Percentiles rank a stretch among this genome's conserved stretches.
Conservation (phyloP, 2,329 filamentous ascomycete species). For the Paraconiothyrium brasiliense region DNA sequence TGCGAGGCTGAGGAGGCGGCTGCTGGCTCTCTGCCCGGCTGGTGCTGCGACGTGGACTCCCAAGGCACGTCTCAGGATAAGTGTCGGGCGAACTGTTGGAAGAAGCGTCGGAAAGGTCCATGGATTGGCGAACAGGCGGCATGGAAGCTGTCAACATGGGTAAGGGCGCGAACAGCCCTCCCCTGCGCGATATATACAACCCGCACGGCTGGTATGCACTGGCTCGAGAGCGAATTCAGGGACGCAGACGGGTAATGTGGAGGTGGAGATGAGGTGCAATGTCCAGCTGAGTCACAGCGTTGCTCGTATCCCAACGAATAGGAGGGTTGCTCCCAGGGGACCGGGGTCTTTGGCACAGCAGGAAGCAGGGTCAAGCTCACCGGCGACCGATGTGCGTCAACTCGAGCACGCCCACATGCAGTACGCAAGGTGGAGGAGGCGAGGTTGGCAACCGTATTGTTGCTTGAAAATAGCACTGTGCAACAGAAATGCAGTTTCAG, state of each 20-base stretch:
- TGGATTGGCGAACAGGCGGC: slow-evolving; percentile 31
- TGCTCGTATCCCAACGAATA: slow-evolving; percentile 38
- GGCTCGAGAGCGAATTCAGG: slow-evolving; percentile 35
- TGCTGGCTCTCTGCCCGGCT: slow-evolving; percentile 17
- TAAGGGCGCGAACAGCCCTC: slow-evolving; percentile 27
- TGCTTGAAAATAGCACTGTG: slow-evolving; percentile 11
- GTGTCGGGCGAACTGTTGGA: slow-evolving; percentile 45
- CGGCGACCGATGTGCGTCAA: slow-evolving; percentile 35
- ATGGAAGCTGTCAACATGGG: slow-evolving; percentile 21
- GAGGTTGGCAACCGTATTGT: neutral
- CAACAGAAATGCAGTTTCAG: slow-evolving; percentile 30
- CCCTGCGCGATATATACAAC: slow-evolving; percentile 41
- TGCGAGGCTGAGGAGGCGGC: slow-evolving; percentile 40
- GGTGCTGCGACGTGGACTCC: slow-evolving; percentile 25
- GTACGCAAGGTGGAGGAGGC: slow-evolving; percentile 25
- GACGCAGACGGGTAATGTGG: slow-evolving; percentile 42
- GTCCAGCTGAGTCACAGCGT: slow-evolving; percentile 45
- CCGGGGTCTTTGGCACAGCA: slow-evolving; percentile 25
- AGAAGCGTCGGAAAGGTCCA: slow-evolving; percentile 38
- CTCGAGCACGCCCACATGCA: slow-evolving; percentile 29
- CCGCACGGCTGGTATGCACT: slow-evolving; percentile 24
- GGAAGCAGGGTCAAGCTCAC: slow-evolving; percentile 30
- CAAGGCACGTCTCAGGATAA: slow-evolving; percentile 30
- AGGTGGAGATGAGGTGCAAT: slow-evolving; percentile 37
- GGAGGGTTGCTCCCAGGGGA: slow-evolving; percentile 19